A percentile compares a stretch with the other conserved stretches of the same genome.
phyloP scores from a whole-genome alignment of 371 early-diverging fungal genomes.

The Fennellomyces sp. region DNA sequence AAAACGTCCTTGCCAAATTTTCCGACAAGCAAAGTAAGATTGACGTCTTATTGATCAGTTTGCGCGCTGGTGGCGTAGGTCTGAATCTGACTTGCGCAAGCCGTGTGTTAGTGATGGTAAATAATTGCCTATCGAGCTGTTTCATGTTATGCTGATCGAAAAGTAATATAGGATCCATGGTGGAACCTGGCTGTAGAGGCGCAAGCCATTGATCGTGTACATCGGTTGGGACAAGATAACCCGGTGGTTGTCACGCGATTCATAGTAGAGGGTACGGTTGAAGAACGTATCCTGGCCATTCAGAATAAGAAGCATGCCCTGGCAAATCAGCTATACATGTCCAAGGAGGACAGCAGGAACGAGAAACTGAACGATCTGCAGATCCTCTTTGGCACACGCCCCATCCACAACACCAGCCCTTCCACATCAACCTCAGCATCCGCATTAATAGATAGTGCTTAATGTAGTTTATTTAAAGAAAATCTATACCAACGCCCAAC shows the following conservation, averaged over 20 bases:
- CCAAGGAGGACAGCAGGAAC: conserved; percentile 45
- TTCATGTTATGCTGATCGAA: not conserved
- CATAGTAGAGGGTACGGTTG: conserved; percentile 59
- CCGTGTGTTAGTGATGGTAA: conserved; percentile 71
- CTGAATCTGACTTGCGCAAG: conserved; percentile 84
- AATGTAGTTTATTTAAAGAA: conserved; percentile 56
- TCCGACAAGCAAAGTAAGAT: conserved; percentile 36
- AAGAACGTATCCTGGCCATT: conserved; percentile 68
- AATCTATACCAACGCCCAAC: conserved; percentile 87
- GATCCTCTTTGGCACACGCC: conserved; percentile 33
- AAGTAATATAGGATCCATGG: conserved; percentile 73
- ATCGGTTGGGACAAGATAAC: conserved; percentile 79
- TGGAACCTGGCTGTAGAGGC: conserved; percentile 83
- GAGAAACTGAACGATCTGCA: conserved; percentile 56
- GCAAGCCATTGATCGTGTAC: conserved; percentile 90
- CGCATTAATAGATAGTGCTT: not conserved
- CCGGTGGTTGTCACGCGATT: conserved; percentile 64
- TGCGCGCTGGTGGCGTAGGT: conserved; percentile 90
- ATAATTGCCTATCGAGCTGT: not conserved
- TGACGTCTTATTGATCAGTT: conserved; percentile 76
- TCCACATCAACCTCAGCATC: not conserved
- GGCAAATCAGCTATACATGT: conserved; percentile 55
- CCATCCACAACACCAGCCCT: not conserved
- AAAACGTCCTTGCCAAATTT: conserved; percentile 61
- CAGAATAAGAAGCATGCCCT: conserved; percentile 60